A percentile compares a stretch with the other conserved stretches of the same genome.
Conservation (phyloP, 2,329 filamentous ascomycete genomes). For the Fusarium sp. region DNA sequence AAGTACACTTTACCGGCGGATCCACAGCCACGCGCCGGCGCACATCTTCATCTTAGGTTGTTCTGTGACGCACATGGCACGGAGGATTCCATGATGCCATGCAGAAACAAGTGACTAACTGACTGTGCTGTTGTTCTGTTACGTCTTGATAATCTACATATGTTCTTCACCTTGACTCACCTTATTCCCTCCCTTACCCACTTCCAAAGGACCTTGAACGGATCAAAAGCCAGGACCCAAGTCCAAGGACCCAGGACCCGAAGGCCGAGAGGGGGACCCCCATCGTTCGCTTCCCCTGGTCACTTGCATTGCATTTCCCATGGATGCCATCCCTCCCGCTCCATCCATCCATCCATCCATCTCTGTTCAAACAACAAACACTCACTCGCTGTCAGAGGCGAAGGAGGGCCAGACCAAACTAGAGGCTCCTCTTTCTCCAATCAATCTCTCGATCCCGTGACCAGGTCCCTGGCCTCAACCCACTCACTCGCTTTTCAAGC, state of each 20-base stretch:
- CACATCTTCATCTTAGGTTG: slow-evolving; percentile 26
- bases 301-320: slow-evolving; percentile 10
- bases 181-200: background rate
- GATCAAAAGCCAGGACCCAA: background rate
- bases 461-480: slow-evolving; percentile 19
- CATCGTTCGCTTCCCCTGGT: slow-evolving; percentile 9
- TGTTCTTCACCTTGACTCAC: background rate
- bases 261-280: background rate
- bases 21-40: slow-evolving; percentile 30
- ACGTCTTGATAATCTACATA: background rate
- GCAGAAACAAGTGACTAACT: background rate
- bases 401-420: background rate
- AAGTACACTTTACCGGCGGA: background rate
- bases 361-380: background rate
- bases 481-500: background rate
- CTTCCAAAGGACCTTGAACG: background rate
- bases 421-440: slow-evolving; percentile 5
- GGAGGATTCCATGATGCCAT: slow-evolving; percentile 19
- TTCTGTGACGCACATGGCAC: slow-evolving; percentile 20
- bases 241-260: background rate
- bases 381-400: background rate
- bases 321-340: background rate
- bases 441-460: slow-evolving; percentile 19
- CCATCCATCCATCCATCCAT: background rate
- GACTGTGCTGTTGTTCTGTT: background rate